Evolutionary conservation across 345 rosid species (phyloP).

Genomic region (Raphanus raphanistrum): DNA sequence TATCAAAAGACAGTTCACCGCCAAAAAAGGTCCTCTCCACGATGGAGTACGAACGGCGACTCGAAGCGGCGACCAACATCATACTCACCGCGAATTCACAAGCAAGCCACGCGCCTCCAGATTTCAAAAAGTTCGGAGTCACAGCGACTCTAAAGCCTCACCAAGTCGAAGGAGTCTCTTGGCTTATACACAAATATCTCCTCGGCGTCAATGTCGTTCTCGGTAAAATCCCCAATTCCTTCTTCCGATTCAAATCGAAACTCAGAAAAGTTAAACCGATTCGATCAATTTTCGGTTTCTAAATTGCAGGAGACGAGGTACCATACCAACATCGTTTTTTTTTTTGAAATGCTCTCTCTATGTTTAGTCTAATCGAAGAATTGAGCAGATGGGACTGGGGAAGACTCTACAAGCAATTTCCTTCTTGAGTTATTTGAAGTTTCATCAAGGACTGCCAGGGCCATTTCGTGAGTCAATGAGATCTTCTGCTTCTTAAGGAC

Average conservation of each 20-base stretch:
- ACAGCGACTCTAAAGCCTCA: slow-evolving; percentile 62
- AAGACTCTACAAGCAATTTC: slow-evolving; percentile 88
- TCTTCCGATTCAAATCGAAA: background rate
- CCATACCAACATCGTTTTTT: background rate
- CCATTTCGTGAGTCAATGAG: slow-evolving; percentile 67
- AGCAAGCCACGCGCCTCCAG: slow-evolving; percentile 3
- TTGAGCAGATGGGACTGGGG: slow-evolving; percentile 84
- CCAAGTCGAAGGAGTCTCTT: slow-evolving; percentile 38
- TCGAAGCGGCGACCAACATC: background rate
- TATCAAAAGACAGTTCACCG: background rate
- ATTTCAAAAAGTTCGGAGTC: slow-evolving; percentile 51
- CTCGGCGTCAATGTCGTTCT: slow-evolving; percentile 82
- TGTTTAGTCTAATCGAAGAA: slow-evolving; percentile 8
- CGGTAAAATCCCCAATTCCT: slow-evolving; percentile 40
- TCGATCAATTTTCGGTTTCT: slow-evolving; percentile 8
- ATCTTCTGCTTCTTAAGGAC: slow-evolving; percentile 8
- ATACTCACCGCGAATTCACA: background rate
- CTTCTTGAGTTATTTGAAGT: slow-evolving; percentile 73
- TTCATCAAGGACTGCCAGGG: slow-evolving; percentile 48
- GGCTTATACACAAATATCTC: slow-evolving; percentile 69
- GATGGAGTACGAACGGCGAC: background rate
- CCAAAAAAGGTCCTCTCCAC: background rate
- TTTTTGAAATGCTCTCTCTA: background rate
- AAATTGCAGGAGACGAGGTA: slow-evolving; percentile 90
- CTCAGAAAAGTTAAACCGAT: background rate